Conservation (phyloP, 2,329 filamentous ascomycete species). For the Colletotrichum musicola region DNA sequence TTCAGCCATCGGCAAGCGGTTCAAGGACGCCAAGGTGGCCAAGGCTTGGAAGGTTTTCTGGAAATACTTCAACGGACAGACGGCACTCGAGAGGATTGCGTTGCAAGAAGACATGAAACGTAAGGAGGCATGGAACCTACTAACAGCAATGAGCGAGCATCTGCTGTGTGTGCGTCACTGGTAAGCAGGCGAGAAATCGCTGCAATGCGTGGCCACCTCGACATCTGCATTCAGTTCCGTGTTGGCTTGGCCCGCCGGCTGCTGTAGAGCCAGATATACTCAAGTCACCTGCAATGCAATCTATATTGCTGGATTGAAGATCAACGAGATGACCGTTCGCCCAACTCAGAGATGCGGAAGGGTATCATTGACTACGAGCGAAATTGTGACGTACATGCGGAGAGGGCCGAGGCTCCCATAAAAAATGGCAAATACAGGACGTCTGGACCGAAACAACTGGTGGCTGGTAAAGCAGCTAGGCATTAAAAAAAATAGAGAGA, state of each 20-base stretch:
- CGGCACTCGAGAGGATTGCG: conserved; percentile 87
- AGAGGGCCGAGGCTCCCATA: conserved; percentile 5
- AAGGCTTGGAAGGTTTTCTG: conserved; percentile 80
- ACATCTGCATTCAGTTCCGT: too few relatives aligned
- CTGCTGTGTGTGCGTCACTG: conserved; percentile 78
- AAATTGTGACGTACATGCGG: background rate
- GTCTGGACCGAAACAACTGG: background rate
- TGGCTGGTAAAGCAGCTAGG: conserved; percentile 1
- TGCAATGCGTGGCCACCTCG: background rate
- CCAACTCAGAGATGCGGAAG: background rate
- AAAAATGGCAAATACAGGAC: conserved; percentile 9
- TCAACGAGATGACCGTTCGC: background rate
- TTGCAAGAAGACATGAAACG: conserved; percentile 89
- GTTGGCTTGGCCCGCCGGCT: too few relatives aligned
- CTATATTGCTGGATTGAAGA: background rate
- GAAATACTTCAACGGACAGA: conserved; percentile 89
- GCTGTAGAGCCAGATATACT: too few relatives aligned
- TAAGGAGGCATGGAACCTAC: conserved; percentile 79
- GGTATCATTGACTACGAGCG: conserved; percentile 38
- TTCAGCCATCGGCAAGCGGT: conserved; percentile 67
- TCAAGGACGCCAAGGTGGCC: conserved; percentile 69
- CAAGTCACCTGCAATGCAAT: too few relatives aligned
- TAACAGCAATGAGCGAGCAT: conserved; percentile 76
- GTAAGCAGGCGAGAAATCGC: conserved; percentile 53
- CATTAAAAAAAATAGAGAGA: conserved; percentile 18